Conservation (phyloP, 169 alveolate genomes). For the Eimeria sp. region DNA sequence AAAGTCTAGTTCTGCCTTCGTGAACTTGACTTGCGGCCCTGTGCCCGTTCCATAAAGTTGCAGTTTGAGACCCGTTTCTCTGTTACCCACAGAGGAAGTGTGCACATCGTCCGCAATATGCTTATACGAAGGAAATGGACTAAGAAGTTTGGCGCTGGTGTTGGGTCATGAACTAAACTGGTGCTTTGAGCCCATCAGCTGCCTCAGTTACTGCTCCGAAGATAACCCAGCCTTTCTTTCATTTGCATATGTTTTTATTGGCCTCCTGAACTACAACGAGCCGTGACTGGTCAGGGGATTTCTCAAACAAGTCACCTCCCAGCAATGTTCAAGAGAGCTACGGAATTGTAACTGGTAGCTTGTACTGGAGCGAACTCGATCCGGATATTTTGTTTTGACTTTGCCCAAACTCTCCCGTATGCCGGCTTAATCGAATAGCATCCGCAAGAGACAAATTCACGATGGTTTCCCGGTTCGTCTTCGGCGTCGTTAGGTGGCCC, state of each 20-base stretch:
- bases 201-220: not conserved
- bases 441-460: conserved; percentile 28
- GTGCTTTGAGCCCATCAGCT: not conserved
- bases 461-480: not conserved
- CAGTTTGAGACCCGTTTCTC: conserved; percentile 60
- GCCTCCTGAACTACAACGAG: not conserved
- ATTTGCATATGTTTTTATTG: not conserved
- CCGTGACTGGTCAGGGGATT: not conserved
- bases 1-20: conserved; percentile 39
- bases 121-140: not conserved
- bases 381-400: conserved; percentile 26
- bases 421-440: conserved; percentile 45
- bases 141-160: not conserved
- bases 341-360: conserved; percentile 20
- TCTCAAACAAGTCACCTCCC: conserved; percentile 21
- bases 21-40: conserved; percentile 78
- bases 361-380: conserved; percentile 45
- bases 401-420: conserved; percentile 69
- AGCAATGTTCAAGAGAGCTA: conserved; percentile 27
- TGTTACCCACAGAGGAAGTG: conserved; percentile 23
- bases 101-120: not conserved
- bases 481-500: not conserved
- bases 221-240: not conserved
- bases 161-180: not conserved
- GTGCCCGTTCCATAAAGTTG: conserved; percentile 73